Percentiles rank a stretch among this genome's conserved stretches.
Evolutionary conservation across 192 early-diverging fungal genomes (phyloP).

Genomic region (Spizellomyces sp.): DNA sequence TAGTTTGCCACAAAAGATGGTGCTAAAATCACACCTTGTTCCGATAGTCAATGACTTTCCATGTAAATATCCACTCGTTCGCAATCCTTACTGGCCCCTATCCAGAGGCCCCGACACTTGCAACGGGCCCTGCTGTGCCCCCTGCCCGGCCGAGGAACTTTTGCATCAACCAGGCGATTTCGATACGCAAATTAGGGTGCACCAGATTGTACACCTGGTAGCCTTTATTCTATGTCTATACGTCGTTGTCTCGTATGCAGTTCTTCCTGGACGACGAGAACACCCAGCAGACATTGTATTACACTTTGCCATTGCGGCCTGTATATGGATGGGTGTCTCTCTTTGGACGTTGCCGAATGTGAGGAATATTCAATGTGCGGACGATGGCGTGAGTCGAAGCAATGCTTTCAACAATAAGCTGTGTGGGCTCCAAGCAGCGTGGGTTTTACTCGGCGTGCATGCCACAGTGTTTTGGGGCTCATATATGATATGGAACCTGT

Average conservation of each 20-base stretch:
- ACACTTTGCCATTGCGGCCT: conserved; percentile 26
- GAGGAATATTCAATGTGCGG: conserved; percentile 28
- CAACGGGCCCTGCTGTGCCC: conserved; percentile 31
- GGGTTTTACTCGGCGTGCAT: conserved; percentile 26
- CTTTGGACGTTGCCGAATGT: conserved; percentile 15
- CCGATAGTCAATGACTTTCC: neutral
- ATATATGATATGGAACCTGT: conserved; percentile 38
- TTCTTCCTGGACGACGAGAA: conserved; percentile 31
- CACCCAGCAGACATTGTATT: conserved; percentile 38
- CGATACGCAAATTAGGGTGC: conserved; percentile 11
- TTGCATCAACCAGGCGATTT: conserved; percentile 16
- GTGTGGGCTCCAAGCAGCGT: conserved; percentile 25
- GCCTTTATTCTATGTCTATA: conserved; percentile 10
- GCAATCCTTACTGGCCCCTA: conserved; percentile 14
- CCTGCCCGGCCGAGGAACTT: conserved; percentile 25
- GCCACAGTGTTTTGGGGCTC: conserved; percentile 29
- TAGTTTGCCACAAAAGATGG: neutral
- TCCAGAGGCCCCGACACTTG: neutral
- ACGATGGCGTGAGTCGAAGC: conserved; percentile 22
- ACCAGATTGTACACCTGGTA: conserved; percentile 21
- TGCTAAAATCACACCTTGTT: neutral
- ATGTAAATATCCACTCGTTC: conserved; percentile 6
- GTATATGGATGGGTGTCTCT: conserved; percentile 25
- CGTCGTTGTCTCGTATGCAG: conserved; percentile 29
- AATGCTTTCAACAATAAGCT: conserved; percentile 33